Evolutionary conservation across 2,329 filamentous ascomycete species (phyloP), one percentile per base, ranked within the genome.

Genomic region (Myriosclerotinia duriaeana): DNA sequence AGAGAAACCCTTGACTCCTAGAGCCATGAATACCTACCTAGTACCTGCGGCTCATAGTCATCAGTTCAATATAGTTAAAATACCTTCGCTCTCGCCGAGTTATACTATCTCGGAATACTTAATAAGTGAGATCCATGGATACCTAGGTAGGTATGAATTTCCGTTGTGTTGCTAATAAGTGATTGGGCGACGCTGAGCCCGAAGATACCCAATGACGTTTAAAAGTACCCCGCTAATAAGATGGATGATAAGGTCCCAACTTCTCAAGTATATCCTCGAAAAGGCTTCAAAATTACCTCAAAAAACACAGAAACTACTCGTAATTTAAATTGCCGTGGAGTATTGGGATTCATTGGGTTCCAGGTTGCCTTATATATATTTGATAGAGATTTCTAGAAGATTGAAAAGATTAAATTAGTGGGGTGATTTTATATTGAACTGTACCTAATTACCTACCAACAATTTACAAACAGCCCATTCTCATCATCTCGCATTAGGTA

Each of bases 201-300:
- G 44, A 48, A 60, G 44, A 60, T 60, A 60, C 58, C 58, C 58
- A 60, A 60, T 60, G 58, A 60, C 44, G 56, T 50, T 60, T 22
- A 4, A 12, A 26, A 60, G 30, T 17, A 50, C 58, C 58, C 58
- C 58, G 58, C 58, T 44, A 38, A 38, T 60, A 48, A 22, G 14
- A 34, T 34, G 42, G 26, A 36, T 48, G 42, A 48, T 48, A 36
- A 60, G 30, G 15, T n/a, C 36, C 15, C 54, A 42, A 11, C 36
- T 12, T 42, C 54, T 56, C 6, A 42, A 42, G 54, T 26, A 30
- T 42, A 56, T 42, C 38, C 7, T 26, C 15, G n/a, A 42, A 20
- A 30, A 30, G n/a, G 36, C 38, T 56, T 56, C 53, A 26, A 9
- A 40, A 6, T 22, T 15, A 5, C 14, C 36, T 55, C 17, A 12